Evolutionary conservation across 768 basidiomycete species (phyloP).

Genomic region (Amanita phalloides): DNA sequence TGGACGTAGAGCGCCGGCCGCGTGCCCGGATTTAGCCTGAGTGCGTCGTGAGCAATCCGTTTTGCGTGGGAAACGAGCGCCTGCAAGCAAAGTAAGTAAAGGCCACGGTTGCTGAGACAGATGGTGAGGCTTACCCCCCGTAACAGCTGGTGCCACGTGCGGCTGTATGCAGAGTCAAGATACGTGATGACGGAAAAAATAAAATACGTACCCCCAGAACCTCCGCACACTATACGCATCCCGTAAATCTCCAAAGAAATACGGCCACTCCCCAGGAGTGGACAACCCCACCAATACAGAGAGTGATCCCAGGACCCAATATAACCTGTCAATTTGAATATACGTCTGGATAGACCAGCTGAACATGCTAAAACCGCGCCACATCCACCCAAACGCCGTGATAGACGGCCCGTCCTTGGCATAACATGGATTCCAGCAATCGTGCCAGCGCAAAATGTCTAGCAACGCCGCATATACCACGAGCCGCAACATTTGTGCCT

Average conservation of each 20-base stretch:
- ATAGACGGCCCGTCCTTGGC: constrained; percentile 9
- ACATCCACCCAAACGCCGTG: constrained; percentile 8
- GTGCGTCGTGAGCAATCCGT: constrained; percentile 6
- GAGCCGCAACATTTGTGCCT: background rate
- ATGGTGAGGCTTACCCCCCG: constrained; percentile 10
- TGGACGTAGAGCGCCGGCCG: constrained; percentile 9
- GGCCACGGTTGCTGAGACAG: background rate
- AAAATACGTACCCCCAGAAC: constrained; percentile 14
- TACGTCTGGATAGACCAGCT: constrained; percentile 12
- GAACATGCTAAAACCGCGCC: constrained; percentile 12
- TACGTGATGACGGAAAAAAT: background rate
- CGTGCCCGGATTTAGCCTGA: constrained; percentile 7
- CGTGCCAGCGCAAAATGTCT: constrained; percentile 10
- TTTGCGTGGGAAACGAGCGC: constrained; percentile 5
- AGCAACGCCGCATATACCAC: constrained; percentile 5
- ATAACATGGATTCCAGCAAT: constrained; percentile 10
- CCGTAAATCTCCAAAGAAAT: constrained; percentile 12
- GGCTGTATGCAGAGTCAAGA: constrained; percentile 7
- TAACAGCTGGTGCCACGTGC: constrained; percentile 16
- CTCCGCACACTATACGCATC: constrained; percentile 13
- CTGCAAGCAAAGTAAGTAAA: background rate
- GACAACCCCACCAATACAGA: constrained; percentile 12
- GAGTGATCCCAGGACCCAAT: constrained; percentile 9
- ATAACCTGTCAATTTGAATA: constrained; percentile 10
- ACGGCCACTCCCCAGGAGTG: constrained; percentile 15